Base-by-base conservation (phyloP, 2,329 filamentous ascomycete species). In the Leptographium wingfieldii region DNA sequence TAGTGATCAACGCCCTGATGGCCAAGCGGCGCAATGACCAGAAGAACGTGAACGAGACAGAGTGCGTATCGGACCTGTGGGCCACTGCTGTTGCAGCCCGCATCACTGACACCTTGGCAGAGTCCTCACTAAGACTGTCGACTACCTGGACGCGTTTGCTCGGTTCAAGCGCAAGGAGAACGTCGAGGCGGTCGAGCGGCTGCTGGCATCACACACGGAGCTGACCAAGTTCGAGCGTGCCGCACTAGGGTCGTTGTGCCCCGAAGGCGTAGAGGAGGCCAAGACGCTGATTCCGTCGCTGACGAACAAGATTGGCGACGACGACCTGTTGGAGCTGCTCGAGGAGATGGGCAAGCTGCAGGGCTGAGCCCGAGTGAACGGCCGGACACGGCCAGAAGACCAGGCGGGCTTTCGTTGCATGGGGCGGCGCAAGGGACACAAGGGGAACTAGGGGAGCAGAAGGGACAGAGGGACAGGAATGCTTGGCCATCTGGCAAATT, bases 131-230 rank as follows among this genome's bases (percentile, higher is more conserved):
- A 92, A 95, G 73, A 96, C 92, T 31, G 81, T 91, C 65, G 90
- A 92, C 69, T 97, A 99, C 74, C 84, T 97, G 59, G 91, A 96
- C 68, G 85, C 91, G 64, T 99, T 99, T 74, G 88, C 92, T 22
- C 88, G 94, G 43, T 97, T 97, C 81, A 95, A 96, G 76, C 86
- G 92, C 68, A 91, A 92, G 72, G 90, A 95, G 72, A 94, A 94
- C 66, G 88, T 96, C 69, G 89, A 96, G 75, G 89, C 90, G n/a
- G 90, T 97, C 38, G 91, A 95, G 74, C 84, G 90, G 62, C 77
- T 96, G 67, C 80, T 96, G 64, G 88, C 88, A 66, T 82, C 86
- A 61, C 87, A 90, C 69, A 83, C 84, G 64, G 84, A 90, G 70
- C 77, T 99, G 67, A 88, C 90, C 68, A 88, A 91, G 72, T 97